Evolutionary conservation across 2,329 filamentous ascomycete species (phyloP).

Genomic region (Claviceps pusilla): DNA sequence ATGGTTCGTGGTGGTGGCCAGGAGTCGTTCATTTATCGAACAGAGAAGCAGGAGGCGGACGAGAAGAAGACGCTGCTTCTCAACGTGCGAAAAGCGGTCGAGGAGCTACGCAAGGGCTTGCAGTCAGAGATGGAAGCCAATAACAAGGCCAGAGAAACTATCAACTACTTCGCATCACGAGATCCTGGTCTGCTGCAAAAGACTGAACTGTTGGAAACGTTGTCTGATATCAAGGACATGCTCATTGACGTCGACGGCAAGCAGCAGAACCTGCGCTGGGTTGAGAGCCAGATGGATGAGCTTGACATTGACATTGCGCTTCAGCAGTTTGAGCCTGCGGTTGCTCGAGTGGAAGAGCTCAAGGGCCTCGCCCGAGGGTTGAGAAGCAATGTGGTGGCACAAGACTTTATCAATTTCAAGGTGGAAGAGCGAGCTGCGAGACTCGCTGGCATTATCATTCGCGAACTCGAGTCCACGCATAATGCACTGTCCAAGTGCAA

Average conservation of each 20-base stretch:
- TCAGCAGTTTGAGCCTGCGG: conserved; percentile 74
- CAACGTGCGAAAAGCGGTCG: conserved; percentile 82
- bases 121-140: conserved; percentile 79
- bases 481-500: conserved; percentile 64
- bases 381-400: conserved; percentile 72
- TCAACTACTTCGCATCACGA: conserved; percentile 70
- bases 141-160: conserved; percentile 68
- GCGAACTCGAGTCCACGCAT: conserved; percentile 64
- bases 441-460: conserved; percentile 60
- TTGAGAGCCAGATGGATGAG: conserved; percentile 88
- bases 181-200: conserved; percentile 66
- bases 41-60: conserved; percentile 61
- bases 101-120: conserved; percentile 73
- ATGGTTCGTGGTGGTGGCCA: conserved; percentile 74
- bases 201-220: conserved; percentile 61
- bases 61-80: conserved; percentile 73
- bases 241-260: conserved; percentile 93
- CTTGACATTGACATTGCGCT: conserved; percentile 91
- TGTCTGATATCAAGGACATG: conserved; percentile 70
- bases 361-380: conserved; percentile 64
- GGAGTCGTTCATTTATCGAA: conserved; percentile 89
- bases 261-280: conserved; percentile 89
- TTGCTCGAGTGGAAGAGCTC: conserved; percentile 70
- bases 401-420: conserved; percentile 85
- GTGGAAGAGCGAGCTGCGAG: conserved; percentile 71